Base-by-base conservation (phyloP, 768 basidiomycete genomes). In the Suillus variegatus region DNA sequence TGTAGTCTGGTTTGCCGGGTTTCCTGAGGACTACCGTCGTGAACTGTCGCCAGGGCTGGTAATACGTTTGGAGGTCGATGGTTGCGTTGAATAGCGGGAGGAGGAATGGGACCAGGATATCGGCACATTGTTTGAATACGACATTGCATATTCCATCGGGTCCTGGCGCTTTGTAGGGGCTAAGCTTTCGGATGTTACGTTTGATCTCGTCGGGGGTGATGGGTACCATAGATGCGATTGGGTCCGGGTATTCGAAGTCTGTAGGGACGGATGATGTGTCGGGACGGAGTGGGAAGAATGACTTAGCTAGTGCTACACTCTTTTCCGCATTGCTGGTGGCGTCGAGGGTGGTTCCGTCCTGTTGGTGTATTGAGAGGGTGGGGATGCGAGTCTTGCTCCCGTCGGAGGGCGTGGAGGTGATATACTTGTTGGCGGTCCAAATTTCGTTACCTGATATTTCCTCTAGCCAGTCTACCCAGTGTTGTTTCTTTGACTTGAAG, bases 391-490 rank as follows among this genome's bases (percentile, higher is more conserved):
- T 20, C 1, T 44, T 44, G 20, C 44, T 44, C 0, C 44, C 44
- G 1, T 44, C 20, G 0, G 44, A 4, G 0, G 20, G 44, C 0
- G 0, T 4, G 0, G 44, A 44, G 0, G 20, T 0, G 3, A 44
- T 44, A 0, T 44, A 44, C 1, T 44, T 44, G 44, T 44, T 44
- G 8, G 44, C 20, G 8, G 4, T 20, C 44, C 44, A 44, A 0
- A 44, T 44, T 0, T 44, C 20, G 4, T 44, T 44, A 0, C 44
- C 20, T 0, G 44, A 44, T 0, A 44, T 3, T 13, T 66, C 55
- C 18, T 70, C 69, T 12, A 75, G 64, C 64, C 60, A 60, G n/a
- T 60, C 40, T 0, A 6, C 5, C 72, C 73, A 74, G 62, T 75
- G 75, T 25, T 71, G n/a, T 6, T 49, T 49, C 1, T 49, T 49